Conservation (phyloP, 2,329 filamentous ascomycete species). For the Apiospora phragmitis region DNA sequence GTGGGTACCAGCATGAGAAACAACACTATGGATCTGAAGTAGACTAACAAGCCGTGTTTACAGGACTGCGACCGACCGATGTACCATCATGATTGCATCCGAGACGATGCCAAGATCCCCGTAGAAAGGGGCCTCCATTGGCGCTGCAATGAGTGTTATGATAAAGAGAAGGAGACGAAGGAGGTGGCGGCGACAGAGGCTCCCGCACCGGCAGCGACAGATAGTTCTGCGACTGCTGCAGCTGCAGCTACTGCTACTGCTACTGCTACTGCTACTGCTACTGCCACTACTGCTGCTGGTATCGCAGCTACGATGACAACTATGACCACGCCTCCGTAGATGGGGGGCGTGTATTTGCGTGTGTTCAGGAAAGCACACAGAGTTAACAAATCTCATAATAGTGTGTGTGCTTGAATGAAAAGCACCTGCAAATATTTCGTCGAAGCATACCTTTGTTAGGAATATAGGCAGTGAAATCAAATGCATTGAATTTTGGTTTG, state of each 20-base stretch:
- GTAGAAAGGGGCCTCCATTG: constrained; percentile 9
- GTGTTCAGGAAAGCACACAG: background rate
- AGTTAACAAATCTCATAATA: background rate
- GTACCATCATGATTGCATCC: constrained; percentile 10
- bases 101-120: constrained; percentile 4
- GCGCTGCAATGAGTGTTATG: constrained; percentile 11
- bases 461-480: background rate
- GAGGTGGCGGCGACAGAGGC: background rate
- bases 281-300: background rate
- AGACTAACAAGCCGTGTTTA: background rate
- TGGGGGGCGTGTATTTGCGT: background rate
- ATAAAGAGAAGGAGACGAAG: background rate
- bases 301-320: background rate
- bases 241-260: background rate
- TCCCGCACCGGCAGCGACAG: background rate
- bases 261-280: constrained; percentile 9
- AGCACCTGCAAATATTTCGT: background rate
- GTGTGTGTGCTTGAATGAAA: background rate
- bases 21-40: background rate
- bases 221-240: background rate
- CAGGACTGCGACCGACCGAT: constrained; percentile 13
- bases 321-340: background rate
- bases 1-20: background rate
- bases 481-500: background rate
- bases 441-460: background rate